A percentile compares a stretch with the other conserved stretches of the same genome.
Evolutionary conservation across 2,329 filamentous ascomycete genomes (phyloP).

Genomic region (Apiospora koreana): DNA sequence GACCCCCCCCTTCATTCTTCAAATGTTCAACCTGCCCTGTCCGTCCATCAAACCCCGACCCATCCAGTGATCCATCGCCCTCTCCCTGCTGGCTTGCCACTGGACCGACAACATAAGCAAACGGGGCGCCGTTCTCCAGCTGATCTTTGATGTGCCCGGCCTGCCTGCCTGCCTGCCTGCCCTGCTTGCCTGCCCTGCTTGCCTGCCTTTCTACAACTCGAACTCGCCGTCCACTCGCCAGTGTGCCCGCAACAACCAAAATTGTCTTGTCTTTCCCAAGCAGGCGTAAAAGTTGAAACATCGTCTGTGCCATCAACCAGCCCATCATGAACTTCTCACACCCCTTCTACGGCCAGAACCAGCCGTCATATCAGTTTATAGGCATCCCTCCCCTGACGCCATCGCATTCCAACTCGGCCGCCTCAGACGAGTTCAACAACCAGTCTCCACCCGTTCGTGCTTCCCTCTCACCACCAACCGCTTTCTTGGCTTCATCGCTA

Average conservation of each 20-base stretch:
- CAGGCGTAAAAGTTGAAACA: constrained; percentile 14
- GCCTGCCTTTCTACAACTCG: background rate
- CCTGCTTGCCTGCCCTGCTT: no score
- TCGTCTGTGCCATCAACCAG: background rate
- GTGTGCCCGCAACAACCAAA: background rate
- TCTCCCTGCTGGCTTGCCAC: background rate
- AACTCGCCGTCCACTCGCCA: background rate
- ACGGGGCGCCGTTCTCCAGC: constrained; percentile 6
- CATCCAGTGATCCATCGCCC: background rate
- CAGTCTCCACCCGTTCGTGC: constrained; percentile 57
- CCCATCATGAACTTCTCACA: constrained; percentile 55
- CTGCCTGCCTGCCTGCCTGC: no score
- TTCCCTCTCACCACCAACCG: constrained; percentile 17
- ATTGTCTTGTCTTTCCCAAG: background rate
- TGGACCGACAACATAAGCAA: constrained; percentile 4
- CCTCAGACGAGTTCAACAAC: constrained; percentile 55
- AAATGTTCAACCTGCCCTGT: background rate
- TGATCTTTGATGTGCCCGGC: background rate
- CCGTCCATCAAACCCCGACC: background rate
- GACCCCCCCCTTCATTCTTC: background rate
- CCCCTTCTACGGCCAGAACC: constrained; percentile 48
- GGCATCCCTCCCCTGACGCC: constrained; percentile 55
- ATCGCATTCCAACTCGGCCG: constrained; percentile 55
- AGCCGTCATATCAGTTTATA: constrained; percentile 54
- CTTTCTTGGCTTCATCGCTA: constrained; percentile 9